phyloP scores from a whole-genome alignment of 495 filamentous ascomycete species.

The Penicillium alfredii region DNA sequence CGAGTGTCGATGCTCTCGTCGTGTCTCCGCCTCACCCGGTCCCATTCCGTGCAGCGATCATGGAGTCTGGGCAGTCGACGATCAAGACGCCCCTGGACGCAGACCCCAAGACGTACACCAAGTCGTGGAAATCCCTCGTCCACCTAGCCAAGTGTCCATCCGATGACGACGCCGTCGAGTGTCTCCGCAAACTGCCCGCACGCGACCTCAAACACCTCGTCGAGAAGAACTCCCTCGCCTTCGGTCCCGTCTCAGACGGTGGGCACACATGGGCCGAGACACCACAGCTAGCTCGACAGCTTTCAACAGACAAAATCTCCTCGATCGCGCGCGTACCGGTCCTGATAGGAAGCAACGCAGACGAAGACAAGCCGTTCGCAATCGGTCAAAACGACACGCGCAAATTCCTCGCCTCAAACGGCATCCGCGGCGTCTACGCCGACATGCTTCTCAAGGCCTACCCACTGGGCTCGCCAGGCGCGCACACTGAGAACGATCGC shows the following conservation, averaged over 20 bases:
- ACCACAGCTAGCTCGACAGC: slow-evolving; percentile 1
- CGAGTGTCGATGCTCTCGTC: slow-evolving; percentile 16
- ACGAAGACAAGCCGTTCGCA: slow-evolving; percentile 14
- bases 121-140: slow-evolving; percentile 13
- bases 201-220: too few relatives aligned
- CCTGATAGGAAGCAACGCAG: slow-evolving; percentile 14
- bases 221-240: slow-evolving; percentile 1
- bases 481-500: slow-evolving; percentile 12
- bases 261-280: slow-evolving; percentile 3
- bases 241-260: slow-evolving; percentile 5
- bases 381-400: slow-evolving; percentile 6
- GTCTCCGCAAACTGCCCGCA: too few relatives aligned
- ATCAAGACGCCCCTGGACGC: neutral
- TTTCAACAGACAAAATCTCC: neutral
- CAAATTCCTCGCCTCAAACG: too few relatives aligned
- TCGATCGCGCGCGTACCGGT: slow-evolving; percentile 14
- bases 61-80: slow-evolving; percentile 18
- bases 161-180: too few relatives aligned
- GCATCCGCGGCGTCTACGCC: too few relatives aligned
- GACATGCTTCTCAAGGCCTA: slow-evolving; percentile 1
- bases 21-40: slow-evolving; percentile 6
- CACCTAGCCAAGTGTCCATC: slow-evolving; percentile 6
- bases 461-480: slow-evolving; percentile 4
- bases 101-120: neutral
- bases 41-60: slow-evolving; percentile 24